Percentiles rank a stretch among this genome's conserved stretches.
These are phyloP conservation scores for Hanseniaspora guilliermondii DNA, from an alignment of 805 yeast species.

Conservation along the genomic window DNA sequence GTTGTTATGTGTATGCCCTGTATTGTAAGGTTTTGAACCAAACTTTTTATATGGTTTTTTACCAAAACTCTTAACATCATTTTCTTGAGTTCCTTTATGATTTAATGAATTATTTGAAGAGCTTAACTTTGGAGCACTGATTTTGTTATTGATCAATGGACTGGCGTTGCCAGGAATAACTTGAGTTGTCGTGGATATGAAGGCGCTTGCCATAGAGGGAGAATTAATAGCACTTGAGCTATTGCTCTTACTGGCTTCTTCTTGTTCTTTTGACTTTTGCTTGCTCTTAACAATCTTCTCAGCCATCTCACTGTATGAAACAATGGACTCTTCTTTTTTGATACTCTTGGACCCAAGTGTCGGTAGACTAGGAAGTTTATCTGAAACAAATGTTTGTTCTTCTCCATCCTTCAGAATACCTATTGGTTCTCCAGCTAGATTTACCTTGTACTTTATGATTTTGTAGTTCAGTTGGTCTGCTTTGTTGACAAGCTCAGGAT, in stretches of 20 bases:
- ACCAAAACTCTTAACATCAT: not conserved
- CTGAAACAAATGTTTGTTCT: not conserved
- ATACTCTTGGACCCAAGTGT: not conserved
- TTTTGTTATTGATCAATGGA: not conserved
- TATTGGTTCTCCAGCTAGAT: conserved; percentile 9
- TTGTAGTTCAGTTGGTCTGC: not conserved
- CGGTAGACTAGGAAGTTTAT: conserved; percentile 5
- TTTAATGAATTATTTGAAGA: not conserved
- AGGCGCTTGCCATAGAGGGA: not conserved
- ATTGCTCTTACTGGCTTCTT: not conserved
- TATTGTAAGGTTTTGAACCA: not conserved
- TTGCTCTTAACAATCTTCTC: conserved; percentile 1
- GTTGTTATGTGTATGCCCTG: not conserved
- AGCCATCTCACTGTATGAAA: conserved; percentile 4
- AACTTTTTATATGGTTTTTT: not conserved
- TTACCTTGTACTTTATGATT: conserved; percentile 1
- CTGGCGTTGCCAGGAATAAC: not conserved
- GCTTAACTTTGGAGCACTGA: not conserved
- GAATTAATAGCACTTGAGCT: not conserved
- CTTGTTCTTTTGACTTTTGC: conserved; percentile 1
- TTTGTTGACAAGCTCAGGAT: conserved; percentile 4
- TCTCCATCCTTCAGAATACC: conserved; percentile 5
- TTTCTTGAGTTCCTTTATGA: not conserved
- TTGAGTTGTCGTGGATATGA: not conserved
- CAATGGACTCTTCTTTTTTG: not conserved